Conservation (phyloP, 2,329 filamentous ascomycete genomes). For the Didymella segeticola region DNA sequence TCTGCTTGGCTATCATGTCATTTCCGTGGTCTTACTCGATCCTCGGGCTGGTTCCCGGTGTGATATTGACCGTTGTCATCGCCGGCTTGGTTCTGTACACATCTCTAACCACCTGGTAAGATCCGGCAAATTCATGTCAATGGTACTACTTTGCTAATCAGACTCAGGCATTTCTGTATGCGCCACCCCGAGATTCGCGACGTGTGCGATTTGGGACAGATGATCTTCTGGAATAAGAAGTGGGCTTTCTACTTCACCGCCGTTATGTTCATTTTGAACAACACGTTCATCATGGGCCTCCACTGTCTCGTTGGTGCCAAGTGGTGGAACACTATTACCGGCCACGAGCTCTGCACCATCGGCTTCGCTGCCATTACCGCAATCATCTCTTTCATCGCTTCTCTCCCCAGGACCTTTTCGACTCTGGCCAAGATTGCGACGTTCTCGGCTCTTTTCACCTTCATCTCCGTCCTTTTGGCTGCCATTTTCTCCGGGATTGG, state of each 20-base stretch:
- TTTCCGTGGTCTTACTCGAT: constrained; percentile 93
- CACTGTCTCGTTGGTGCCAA: constrained; percentile 85
- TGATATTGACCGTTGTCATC: constrained; percentile 82
- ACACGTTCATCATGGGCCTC: constrained; percentile 86
- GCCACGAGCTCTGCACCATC: constrained; percentile 76
- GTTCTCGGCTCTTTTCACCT: constrained; percentile 83
- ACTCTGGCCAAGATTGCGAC: constrained; percentile 81
- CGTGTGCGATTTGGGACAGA: constrained; percentile 94
- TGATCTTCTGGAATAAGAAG: constrained; percentile 85
- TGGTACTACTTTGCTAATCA: constrained; percentile 12
- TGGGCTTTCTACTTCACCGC: constrained; percentile 74
- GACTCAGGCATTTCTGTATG: constrained; percentile 83
- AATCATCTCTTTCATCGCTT: constrained; percentile 77
- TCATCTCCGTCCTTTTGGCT: constrained; percentile 84
- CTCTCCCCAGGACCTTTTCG: constrained; percentile 83
- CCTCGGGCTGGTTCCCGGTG: constrained; percentile 82
- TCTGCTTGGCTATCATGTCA: constrained; percentile 91
- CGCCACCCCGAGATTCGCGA: constrained; percentile 90
- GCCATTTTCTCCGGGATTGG: constrained; percentile 83
- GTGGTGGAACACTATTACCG: constrained; percentile 88
- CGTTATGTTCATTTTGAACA: constrained; percentile 91
- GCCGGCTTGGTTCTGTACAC: constrained; percentile 85
- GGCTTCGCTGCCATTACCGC: constrained; percentile 77
- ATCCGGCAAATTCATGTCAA: not conserved
- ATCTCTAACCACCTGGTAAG: constrained; percentile 69